Base-by-base conservation (phyloP, 441 rosid species). In the Aleurites moluccanus region DNA sequence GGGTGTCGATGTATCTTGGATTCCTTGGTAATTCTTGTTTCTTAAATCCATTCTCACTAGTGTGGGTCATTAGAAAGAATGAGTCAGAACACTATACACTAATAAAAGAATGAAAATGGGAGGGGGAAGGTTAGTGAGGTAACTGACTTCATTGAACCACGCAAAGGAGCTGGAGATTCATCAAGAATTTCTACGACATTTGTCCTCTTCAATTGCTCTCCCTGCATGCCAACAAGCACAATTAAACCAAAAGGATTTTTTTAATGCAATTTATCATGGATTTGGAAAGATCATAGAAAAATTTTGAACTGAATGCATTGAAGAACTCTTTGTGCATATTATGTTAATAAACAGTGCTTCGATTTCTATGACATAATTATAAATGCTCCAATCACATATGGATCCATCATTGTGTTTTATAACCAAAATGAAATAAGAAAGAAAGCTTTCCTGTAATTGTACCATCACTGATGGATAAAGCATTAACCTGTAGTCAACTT, bases 131-230 rank as follows among this genome's bases (percentile, higher is more conserved):
- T 65, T 25, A 13, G 30, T 40, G 40, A 6, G 40, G 45, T 30
- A 79, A 23, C 77, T 74, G 72, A 92, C 98, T 82, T 85, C 33
- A 73, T 67, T 77, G 81, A 74, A 67, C 82, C 88, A 59, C 77
- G 74, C 60, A 84, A 75, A 55, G 87, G 82, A 42, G 80, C 83
- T 25, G 83, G 73, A 69, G 97, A 83, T 75, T 83, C 92, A 80
- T 84, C 83, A 14, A 78, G 79, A 77, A 87, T 84, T 82, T 93
- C 97, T 28, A 66, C 67, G 16, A 64, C 77, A 79, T 85, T 79
- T 18, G 70, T 75, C 79, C 87, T 87, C 83, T 85, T 89, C 83
- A 96, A 52, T 83, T 93, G 99, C 81, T 96, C 99, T 76, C 91
- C 98, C 98, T 96, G 81, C 56, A 81, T 10, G 42, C 56, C 83